A percentile compares a stretch with the other conserved stretches of the same genome.
Evolutionary conservation across 352 stramenopile genomes (phyloP).

Genomic region (Phytopythium sindhum): DNA sequence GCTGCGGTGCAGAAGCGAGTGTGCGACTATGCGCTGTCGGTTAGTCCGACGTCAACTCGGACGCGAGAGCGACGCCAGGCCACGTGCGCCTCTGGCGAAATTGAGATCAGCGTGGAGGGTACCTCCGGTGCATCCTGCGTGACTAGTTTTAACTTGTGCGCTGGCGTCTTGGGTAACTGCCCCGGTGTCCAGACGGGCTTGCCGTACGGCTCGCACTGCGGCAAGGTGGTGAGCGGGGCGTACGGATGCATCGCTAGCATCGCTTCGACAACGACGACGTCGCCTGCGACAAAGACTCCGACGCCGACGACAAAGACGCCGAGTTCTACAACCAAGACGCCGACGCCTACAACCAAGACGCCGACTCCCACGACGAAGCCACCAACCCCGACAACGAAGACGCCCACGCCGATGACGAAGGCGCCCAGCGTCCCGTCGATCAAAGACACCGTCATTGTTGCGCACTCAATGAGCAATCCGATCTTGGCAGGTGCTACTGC

Average conservation of each 20-base stretch:
- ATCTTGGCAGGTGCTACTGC: conserved; percentile 28
- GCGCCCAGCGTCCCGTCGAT: conserved; percentile 4
- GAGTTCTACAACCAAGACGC: neutral
- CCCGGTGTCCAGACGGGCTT: conserved; percentile 2
- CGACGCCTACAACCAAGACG: neutral
- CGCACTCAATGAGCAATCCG: conserved; percentile 41
- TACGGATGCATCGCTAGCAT: conserved; percentile 5
- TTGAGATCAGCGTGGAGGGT: neutral
- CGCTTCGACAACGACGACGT: neutral
- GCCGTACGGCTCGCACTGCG: conserved; percentile 1
- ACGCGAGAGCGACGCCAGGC: neutral
- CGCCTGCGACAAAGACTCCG: neutral
- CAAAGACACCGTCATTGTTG: conserved; percentile 34
- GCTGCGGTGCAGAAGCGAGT: conserved; percentile 30
- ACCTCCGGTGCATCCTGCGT: neutral
- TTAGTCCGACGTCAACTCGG: conserved; percentile 13
- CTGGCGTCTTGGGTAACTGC: neutral
- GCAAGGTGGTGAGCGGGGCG: neutral
- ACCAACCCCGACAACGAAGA: neutral
- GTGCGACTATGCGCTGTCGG: conserved; percentile 25
- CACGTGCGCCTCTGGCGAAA: neutral
- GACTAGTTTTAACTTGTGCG: neutral
- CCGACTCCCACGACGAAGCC: neutral
- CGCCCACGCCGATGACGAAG: neutral
- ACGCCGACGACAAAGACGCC: neutral